These are phyloP conservation scores for Noccaea bulbosa DNA, from an alignment of 345 rosid genomes.

Conservation along the genomic window DNA sequence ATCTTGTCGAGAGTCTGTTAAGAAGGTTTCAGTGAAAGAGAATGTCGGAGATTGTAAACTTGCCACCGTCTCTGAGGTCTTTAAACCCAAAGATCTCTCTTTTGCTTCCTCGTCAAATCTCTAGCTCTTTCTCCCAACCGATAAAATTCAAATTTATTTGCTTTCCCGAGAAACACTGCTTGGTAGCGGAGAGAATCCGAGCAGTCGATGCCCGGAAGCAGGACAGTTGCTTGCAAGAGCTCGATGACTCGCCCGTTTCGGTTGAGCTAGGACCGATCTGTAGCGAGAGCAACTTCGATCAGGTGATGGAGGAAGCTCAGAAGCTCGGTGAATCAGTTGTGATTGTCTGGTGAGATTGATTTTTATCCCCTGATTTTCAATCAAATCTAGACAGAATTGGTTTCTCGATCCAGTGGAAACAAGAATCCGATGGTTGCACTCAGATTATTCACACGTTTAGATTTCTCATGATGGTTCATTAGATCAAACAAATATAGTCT, in stretches of 20 bases:
- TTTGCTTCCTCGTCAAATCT: constrained; percentile 36
- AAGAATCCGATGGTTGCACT: background rate
- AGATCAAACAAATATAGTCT: too few relatives aligned
- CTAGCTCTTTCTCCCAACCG: constrained; percentile 15
- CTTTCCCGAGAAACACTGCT: constrained; percentile 13
- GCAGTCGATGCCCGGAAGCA: constrained; percentile 39
- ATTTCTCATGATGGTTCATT: too few relatives aligned
- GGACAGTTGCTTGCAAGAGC: constrained; percentile 50
- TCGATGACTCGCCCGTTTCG: constrained; percentile 70
- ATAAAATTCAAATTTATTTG: background rate
- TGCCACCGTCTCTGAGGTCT: constrained; percentile 46
- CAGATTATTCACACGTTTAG: too few relatives aligned
- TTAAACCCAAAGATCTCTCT: constrained; percentile 38
- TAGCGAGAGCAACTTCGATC: constrained; percentile 73
- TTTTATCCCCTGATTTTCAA: background rate
- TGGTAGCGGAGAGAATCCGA: constrained; percentile 34
- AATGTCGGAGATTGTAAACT: constrained; percentile 45
- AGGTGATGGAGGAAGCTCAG: constrained; percentile 76
- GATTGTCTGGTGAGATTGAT: constrained; percentile 66
- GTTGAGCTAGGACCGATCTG: constrained; percentile 58
- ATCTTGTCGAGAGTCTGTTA: background rate
- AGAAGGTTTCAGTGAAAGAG: constrained; percentile 29
- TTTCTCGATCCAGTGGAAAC: background rate
- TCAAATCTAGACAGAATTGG: background rate
- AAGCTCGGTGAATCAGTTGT: constrained; percentile 64